Evolutionary conservation across 768 basidiomycete species (phyloP).

Genomic region (Kwoniella bestiolae): DNA sequence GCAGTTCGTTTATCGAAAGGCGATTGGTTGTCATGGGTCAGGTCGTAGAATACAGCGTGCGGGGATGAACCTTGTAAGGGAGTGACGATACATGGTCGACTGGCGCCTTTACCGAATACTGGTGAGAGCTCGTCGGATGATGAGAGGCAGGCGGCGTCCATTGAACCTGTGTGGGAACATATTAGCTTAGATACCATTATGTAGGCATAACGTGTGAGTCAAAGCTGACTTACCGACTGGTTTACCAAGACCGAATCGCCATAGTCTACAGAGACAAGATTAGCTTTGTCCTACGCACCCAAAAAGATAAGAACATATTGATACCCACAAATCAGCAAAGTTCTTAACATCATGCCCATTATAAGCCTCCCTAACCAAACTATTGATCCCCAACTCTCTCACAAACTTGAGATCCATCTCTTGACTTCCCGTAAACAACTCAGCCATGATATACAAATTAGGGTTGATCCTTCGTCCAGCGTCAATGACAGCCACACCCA

Average conservation of each 20-base stretch:
- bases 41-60: conserved; percentile 91
- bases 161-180: conserved; percentile 67
- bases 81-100: conserved; percentile 72
- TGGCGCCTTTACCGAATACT: conserved; percentile 79
- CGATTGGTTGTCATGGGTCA: conserved; percentile 97
- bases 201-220: background rate
- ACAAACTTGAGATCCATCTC: conserved; percentile 92
- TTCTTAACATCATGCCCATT: conserved; percentile 84
- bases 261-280: conserved; percentile 60
- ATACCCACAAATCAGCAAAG: conserved; percentile 69
- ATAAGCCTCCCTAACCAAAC: conserved; percentile 90
- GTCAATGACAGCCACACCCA: conserved; percentile 95
- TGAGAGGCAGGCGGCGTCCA: conserved; percentile 86
- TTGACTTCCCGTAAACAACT: conserved; percentile 94
- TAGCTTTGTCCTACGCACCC: no score
- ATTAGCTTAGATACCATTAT: background rate
- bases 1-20: conserved; percentile 86
- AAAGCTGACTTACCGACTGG: conserved; percentile 71
- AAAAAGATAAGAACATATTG: background rate
- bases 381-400: conserved; percentile 88
- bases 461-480: conserved; percentile 85
- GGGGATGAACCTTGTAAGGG: conserved; percentile 84
- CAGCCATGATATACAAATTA: conserved; percentile 93
- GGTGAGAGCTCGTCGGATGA: conserved; percentile 75
- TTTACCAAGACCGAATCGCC: conserved; percentile 87